Conservation (phyloP, 2,329 filamentous ascomycete genomes). For the Pseudogymnoascus sp. region DNA sequence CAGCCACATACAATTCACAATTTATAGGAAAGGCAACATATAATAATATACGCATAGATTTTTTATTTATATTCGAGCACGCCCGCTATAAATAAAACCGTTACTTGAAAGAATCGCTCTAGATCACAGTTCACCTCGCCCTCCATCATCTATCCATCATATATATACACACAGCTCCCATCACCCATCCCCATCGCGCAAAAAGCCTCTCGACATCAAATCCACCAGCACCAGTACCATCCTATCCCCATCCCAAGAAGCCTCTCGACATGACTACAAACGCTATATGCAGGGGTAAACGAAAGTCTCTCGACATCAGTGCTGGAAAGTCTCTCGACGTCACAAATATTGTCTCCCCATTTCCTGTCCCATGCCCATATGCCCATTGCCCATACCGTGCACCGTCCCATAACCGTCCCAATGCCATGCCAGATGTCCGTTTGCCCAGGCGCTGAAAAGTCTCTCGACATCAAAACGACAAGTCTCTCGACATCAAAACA, state of each 20-base stretch:
- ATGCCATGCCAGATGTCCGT: neutral
- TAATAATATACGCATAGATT: too few relatives aligned
- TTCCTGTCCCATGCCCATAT: conserved; percentile 1
- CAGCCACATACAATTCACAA: too few relatives aligned
- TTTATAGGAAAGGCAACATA: too few relatives aligned
- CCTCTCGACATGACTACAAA: conserved; percentile 6
- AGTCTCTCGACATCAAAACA: conserved; percentile 10
- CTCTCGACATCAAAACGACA: conserved; percentile 9
- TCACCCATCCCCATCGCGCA: neutral
- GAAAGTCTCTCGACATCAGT: conserved; percentile 8
- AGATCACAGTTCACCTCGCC: neutral
- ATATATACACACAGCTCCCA: neutral
- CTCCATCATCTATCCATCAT: neutral
- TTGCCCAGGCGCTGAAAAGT: conserved; percentile 3
- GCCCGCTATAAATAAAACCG: neutral
- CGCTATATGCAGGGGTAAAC: conserved; percentile 1
- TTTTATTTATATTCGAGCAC: too few relatives aligned
- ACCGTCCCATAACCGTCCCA: conserved; percentile 1
- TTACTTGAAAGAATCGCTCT: neutral
- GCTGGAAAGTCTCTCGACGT: conserved; percentile 9
- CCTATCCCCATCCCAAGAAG: neutral
- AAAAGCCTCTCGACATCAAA: neutral
- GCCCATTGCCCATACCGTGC: neutral
- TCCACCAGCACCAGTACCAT: neutral
- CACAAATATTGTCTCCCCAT: neutral